Percentiles rank a stretch among this genome's conserved stretches.
Conservation (phyloP, 1,284 basidiomycete species). For the Golubevia sp. region DNA sequence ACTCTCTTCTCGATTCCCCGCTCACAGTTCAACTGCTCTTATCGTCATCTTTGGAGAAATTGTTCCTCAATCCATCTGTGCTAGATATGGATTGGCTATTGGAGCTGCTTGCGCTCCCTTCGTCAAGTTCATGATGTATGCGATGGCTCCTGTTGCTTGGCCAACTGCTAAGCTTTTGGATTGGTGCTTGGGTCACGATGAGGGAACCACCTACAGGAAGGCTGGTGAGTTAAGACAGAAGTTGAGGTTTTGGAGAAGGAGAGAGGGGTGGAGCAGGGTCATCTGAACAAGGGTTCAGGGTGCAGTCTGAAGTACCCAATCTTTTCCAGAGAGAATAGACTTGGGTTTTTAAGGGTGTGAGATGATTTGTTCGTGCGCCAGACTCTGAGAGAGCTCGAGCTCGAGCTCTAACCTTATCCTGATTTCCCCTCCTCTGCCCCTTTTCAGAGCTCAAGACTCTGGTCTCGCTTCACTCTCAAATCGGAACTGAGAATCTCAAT, state of each 20-base stretch:
- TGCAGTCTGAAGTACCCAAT: too few species aligned
- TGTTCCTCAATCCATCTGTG: constrained; percentile 69
- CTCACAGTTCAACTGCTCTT: constrained; percentile 47
- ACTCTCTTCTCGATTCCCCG: neutral
- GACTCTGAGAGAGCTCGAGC: too few species aligned
- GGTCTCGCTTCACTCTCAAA: constrained; percentile 77
- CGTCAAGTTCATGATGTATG: constrained; percentile 63
- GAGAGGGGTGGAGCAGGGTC: too few species aligned
- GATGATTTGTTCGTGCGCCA: too few species aligned
- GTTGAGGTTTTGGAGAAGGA: too few species aligned
- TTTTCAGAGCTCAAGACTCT: constrained; percentile 77
- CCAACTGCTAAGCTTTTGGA: constrained; percentile 63
- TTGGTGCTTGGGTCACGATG: constrained; percentile 64
- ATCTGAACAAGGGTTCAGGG: too few species aligned
- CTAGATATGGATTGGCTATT: constrained; percentile 85
- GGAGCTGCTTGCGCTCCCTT: constrained; percentile 86
- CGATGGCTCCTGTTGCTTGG: constrained; percentile 64
- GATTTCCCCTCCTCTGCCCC: neutral
- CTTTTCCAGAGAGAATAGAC: too few species aligned
- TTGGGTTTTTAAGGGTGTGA: too few species aligned
- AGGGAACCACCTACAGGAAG: constrained; percentile 62
- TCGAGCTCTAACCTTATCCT: neutral
- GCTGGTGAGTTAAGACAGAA: too few species aligned
- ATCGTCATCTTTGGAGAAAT: constrained; percentile 65
- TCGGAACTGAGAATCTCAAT: constrained; percentile 77